Conservation (phyloP, 2,329 filamentous ascomycete species). For the Macrophomina tecta region DNA sequence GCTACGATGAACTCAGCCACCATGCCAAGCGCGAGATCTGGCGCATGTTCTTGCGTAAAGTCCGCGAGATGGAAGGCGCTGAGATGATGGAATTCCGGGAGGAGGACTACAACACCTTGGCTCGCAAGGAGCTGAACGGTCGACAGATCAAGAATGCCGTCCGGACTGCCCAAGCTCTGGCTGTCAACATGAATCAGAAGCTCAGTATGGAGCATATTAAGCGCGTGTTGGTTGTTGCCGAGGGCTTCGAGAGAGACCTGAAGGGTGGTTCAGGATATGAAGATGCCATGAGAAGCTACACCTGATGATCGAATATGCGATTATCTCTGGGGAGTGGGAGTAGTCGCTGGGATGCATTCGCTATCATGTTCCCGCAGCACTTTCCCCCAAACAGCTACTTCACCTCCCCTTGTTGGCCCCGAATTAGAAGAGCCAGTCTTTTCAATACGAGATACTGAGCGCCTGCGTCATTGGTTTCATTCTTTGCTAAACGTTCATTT, state of each 20-base stretch:
- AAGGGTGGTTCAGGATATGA: constrained; percentile 80
- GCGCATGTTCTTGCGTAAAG: constrained; percentile 80
- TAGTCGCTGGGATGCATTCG: no score
- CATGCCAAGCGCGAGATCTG: constrained; percentile 81
- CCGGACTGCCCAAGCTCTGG: constrained; percentile 80
- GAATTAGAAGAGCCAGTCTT: no score
- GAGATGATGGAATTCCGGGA: constrained; percentile 64
- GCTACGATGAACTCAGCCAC: constrained; percentile 75
- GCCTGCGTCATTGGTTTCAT: no score
- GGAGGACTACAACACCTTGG: constrained; percentile 70
- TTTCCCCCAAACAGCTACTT: no score
- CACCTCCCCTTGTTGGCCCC: no score
- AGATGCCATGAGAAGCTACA: constrained; percentile 85
- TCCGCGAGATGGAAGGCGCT: constrained; percentile 66
- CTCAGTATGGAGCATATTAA: constrained; percentile 81
- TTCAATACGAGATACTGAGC: no score
- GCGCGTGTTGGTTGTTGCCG: constrained; percentile 81
- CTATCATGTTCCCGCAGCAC: no score
- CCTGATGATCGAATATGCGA: not conserved
- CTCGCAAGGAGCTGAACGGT: constrained; percentile 72
- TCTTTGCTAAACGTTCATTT: no score
- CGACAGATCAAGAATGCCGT: constrained; percentile 89
- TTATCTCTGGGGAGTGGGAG: no score
- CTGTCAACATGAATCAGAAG: constrained; percentile 73
- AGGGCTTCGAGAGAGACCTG: constrained; percentile 82